Evolutionary conservation across 2,329 filamentous ascomycete species (phyloP).

Genomic region (Aspergillus candidus): DNA sequence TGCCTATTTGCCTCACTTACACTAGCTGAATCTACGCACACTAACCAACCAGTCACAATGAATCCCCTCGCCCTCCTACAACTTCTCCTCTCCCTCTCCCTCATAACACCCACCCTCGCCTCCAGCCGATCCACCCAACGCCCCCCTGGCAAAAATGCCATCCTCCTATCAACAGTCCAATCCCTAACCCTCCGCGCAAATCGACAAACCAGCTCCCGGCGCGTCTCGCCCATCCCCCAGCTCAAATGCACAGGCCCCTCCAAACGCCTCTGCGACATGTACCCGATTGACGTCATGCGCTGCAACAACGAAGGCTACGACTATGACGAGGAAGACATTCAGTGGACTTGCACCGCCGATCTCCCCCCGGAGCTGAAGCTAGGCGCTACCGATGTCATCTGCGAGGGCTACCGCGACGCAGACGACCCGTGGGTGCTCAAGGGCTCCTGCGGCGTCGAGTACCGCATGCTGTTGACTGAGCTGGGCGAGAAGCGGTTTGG

Average conservation of each 20-base stretch:
- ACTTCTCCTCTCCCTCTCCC: constrained; percentile 18
- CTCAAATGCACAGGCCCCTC: constrained; percentile 67
- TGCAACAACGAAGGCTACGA: constrained; percentile 80
- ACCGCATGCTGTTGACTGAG: constrained; percentile 70
- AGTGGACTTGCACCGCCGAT: constrained; percentile 80
- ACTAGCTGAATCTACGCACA: background rate
- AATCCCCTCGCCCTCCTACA: constrained; percentile 7
- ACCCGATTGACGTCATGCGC: constrained; percentile 74
- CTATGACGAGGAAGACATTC: constrained; percentile 73
- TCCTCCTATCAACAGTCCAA: constrained; percentile 62
- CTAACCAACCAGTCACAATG: constrained; percentile 13
- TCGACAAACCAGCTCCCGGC: constrained; percentile 66
- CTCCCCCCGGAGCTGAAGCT: constrained; percentile 63
- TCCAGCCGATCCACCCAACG: constrained; percentile 23
- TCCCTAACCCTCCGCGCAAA: constrained; percentile 69
- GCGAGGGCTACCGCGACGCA: constrained; percentile 73
- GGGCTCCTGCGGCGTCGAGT: constrained; percentile 90
- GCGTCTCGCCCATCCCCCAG: constrained; percentile 69
- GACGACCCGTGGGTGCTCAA: constrained; percentile 83
- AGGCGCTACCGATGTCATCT: constrained; percentile 81
- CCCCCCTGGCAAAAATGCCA: constrained; percentile 41
- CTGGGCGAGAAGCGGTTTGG: constrained; percentile 68
- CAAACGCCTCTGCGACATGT: constrained; percentile 58
- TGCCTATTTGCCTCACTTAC: background rate
- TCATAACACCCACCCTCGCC: constrained; percentile 12